Percentiles rank a stretch among this genome's conserved stretches.
Evolutionary conservation across 805 yeast genomes (phyloP).

Genomic region (Ogataea glucozyma): DNA sequence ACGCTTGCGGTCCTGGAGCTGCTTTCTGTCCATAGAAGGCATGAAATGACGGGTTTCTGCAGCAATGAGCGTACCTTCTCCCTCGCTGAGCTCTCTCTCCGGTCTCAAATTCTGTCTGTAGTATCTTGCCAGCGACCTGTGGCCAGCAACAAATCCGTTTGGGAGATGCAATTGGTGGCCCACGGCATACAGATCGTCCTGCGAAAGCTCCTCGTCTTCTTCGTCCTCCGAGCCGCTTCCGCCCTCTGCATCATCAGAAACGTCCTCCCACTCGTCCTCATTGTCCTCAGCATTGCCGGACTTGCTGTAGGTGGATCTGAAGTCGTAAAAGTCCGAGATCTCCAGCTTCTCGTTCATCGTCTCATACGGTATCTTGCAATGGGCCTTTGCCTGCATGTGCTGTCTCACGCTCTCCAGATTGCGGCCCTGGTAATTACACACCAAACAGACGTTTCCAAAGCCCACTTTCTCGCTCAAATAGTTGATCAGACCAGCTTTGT

Average conservation of each 20-base stretch:
- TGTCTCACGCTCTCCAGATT: conserved; percentile 83
- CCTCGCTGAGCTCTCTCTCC: conserved; percentile 56
- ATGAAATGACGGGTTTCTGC: conserved; percentile 68
- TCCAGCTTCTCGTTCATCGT: conserved; percentile 72
- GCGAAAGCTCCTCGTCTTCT: conserved; percentile 35
- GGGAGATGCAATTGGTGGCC: conserved; percentile 75
- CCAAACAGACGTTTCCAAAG: conserved; percentile 78
- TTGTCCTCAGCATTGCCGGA: conserved; percentile 36
- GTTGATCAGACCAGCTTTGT: conserved; percentile 68
- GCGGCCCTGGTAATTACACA: conserved; percentile 83
- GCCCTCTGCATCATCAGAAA: conserved; percentile 31
- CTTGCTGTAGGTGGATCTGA: conserved; percentile 56
- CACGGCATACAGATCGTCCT: conserved; percentile 33
- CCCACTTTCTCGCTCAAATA: conserved; percentile 81
- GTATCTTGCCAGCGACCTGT: conserved; percentile 70
- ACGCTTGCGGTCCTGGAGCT: conserved; percentile 48
- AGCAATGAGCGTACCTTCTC: conserved; percentile 72
- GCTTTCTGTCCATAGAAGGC: conserved; percentile 40
- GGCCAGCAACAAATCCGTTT: conserved; percentile 78
- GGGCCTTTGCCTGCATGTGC: conserved; percentile 84
- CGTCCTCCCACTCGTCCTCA: conserved; percentile 38
- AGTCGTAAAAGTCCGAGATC: conserved; percentile 82
- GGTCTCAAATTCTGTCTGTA: conserved; percentile 63
- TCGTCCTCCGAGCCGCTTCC: conserved; percentile 37
- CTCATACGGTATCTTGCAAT: conserved; percentile 88